A percentile compares a stretch with the other conserved stretches of the same genome.
Conservation (phyloP, 805 yeast species). For the Yamadazyma nakazawae region DNA sequence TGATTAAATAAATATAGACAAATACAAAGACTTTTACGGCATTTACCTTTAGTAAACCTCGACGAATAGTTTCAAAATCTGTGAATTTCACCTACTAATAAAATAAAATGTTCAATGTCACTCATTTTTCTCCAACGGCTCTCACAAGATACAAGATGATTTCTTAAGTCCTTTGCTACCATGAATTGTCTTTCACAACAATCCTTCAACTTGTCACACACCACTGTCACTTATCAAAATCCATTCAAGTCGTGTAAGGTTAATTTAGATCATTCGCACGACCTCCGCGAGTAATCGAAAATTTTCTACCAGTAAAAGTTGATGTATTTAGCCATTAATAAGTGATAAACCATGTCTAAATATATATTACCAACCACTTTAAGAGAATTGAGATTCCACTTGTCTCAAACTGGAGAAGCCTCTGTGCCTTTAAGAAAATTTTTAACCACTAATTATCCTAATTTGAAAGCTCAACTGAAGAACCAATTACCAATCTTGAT, state of each 20-base stretch:
- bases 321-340: constrained; percentile 2
- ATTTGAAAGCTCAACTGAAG: constrained; percentile 52
- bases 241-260: not conserved
- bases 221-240: no score
- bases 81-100: not conserved
- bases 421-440: constrained; percentile 65
- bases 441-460: constrained; percentile 60
- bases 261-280: not conserved
- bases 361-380: constrained; percentile 51
- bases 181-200: no score
- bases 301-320: constrained; percentile 12
- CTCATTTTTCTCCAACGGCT: no score
- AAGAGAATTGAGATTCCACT: constrained; percentile 77
- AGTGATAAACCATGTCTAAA: constrained; percentile 31
- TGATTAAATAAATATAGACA: not conserved
- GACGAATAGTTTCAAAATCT: no score
- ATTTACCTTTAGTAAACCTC: no score
- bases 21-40: no score
- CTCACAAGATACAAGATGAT: no score
- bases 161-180: no score
- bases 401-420: constrained; percentile 75
- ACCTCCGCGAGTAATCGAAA: constrained; percentile 1
- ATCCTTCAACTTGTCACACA: no score
- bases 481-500: constrained; percentile 70
- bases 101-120: not conserved